A percentile compares a stretch with the other conserved stretches of the same genome.
Conservation (phyloP, 2,329 filamentous ascomycete species). For the Neodidymelliopsis sp. region DNA sequence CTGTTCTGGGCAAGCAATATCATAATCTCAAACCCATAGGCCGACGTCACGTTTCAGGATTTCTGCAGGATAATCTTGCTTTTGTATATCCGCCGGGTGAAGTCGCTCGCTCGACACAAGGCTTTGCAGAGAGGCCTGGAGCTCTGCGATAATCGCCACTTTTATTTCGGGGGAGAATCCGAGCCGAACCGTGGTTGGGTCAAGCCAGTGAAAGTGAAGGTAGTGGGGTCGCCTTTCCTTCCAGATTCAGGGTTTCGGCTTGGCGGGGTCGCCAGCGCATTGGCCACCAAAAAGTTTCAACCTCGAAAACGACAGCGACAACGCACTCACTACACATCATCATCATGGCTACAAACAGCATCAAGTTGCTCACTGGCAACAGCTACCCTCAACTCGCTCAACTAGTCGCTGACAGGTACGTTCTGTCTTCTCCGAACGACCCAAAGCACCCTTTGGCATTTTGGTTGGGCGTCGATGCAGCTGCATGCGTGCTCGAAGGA, state of each 20-base stretch:
- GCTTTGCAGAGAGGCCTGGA: background rate
- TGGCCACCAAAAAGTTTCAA: conserved; percentile 33
- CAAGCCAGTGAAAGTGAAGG: background rate
- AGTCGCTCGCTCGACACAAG: background rate
- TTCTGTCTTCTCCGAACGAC: conserved; percentile 18
- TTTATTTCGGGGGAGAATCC: background rate
- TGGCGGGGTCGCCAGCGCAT: conserved; percentile 21
- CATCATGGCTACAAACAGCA: conserved; percentile 74
- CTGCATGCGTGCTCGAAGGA: conserved; percentile 5
- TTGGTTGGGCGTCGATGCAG: background rate
- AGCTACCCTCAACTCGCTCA: conserved; percentile 76
- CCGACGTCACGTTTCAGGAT: conserved; percentile 5
- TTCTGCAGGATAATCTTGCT: background rate
- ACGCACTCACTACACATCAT: conserved; percentile 22
- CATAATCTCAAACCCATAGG: background rate
- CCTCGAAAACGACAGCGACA: conserved; percentile 18
- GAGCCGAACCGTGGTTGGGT: background rate
- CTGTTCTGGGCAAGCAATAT: conserved; percentile 5
- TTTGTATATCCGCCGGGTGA: background rate
- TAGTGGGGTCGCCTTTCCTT: background rate
- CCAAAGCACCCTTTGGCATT: conserved; percentile 18
- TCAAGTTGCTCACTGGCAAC: conserved; percentile 78
- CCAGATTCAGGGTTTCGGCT: background rate
- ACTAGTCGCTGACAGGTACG: conserved; percentile 71
- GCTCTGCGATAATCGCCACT: background rate